Conservation (phyloP, 2,329 filamentous ascomycete species). For the Thielaviopsis musarum region DNA sequence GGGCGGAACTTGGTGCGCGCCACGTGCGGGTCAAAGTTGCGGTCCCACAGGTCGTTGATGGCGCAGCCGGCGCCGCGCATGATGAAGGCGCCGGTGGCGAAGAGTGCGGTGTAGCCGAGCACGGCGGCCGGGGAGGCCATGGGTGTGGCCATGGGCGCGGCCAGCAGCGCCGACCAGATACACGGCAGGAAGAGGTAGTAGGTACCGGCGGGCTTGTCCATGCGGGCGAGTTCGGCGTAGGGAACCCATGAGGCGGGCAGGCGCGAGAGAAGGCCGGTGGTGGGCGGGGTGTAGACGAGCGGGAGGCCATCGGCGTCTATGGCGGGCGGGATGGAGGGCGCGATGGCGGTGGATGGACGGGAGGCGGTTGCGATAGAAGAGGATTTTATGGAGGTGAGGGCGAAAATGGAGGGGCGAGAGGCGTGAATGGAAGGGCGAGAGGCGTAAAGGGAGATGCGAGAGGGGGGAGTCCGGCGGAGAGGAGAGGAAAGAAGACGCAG, state of each 20-base stretch:
- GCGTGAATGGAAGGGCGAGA: neutral
- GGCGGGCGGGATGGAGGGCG: neutral
- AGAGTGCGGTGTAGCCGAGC: conserved; percentile 48
- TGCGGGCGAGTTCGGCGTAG: conserved; percentile 64
- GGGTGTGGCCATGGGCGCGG: conserved; percentile 50
- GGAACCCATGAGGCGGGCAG: conserved; percentile 57
- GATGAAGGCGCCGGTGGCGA: conserved; percentile 59
- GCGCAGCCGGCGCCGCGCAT: conserved; percentile 82
- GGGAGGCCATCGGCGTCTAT: conserved; percentile 10
- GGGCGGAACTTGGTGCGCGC: conserved; percentile 60
- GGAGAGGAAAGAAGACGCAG: neutral
- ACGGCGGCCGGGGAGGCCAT: conserved; percentile 44
- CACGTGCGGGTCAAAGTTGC: conserved; percentile 70
- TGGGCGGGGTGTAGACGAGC: conserved; percentile 47
- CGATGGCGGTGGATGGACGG: neutral
- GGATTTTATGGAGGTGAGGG: neutral
- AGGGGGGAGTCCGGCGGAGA: neutral
- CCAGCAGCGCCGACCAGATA: conserved; percentile 67
- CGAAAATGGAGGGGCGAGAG: neutral
- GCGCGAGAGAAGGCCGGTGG: conserved; percentile 49
- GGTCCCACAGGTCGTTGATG: conserved; percentile 84
- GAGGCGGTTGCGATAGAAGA: neutral
- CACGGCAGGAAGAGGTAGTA: conserved; percentile 80
- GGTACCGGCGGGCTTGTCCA: conserved; percentile 67
- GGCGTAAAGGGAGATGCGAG: no score